Base-by-base conservation (phyloP, 2,329 filamentous ascomycete species). In the Leptoxyphium fumago region DNA sequence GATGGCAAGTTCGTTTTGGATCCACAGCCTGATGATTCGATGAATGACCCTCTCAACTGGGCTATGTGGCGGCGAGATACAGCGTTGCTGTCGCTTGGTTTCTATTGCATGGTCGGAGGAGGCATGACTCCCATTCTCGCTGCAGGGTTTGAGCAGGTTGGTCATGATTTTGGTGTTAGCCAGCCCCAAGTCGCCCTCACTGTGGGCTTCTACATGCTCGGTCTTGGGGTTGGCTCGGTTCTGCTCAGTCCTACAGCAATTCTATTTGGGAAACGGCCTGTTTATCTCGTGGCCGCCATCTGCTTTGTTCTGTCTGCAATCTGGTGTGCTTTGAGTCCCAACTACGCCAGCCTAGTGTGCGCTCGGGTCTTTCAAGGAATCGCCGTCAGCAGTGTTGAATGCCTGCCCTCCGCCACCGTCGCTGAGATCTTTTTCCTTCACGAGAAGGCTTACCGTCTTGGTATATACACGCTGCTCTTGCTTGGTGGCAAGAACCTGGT, bases 351-450 rank as follows among this genome's bases (percentile, higher is more conserved):
- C 9, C 71, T 96, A 32, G 70, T 94, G 5, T 62, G 87, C 8
- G 89, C 86, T 21, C 75, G 89, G 43, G 78, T 96, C 40, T 82
- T 95, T 48, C 85, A 93, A 61, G 91, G 89, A 2, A 70, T 95
- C 9, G 82, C 87, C 0, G 80, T 95, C 41, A 91, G 84, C 51
- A 86, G 87, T 0, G 85, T 94, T 8, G 89, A 96, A 61, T 94
- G 87, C 56, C 72, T 96, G 28, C 89, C 89, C 0, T 94, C 86
- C 4, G 88, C 89, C 13, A 94, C 87, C 0, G 89, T 96, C 55
- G 87, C 88, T 2, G 89, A 96, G 62, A 95, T 96, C 47, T 96
- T 88, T 68, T 95, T 94, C 58, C 70, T 96, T 15, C 89, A 96
- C 55, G 89, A 96, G 64, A 75, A 89, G 48, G 89, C 89, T 0